phyloP scores from a whole-genome alignment of 345 rosid genomes.

The Brassica carinata region DNA sequence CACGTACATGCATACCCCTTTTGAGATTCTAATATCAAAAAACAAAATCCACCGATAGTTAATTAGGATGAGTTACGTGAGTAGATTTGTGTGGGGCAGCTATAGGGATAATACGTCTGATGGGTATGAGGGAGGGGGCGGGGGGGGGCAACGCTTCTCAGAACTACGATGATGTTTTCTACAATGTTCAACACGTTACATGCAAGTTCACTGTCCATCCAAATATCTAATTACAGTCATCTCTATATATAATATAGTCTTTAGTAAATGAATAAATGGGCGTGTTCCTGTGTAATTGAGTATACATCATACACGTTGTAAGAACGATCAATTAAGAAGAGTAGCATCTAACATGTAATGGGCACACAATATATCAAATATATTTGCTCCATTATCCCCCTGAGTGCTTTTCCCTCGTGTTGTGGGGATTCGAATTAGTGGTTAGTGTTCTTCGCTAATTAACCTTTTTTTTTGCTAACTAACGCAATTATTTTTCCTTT shows the following conservation, averaged over 20 bases:
- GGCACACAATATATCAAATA: slow-evolving; percentile 13
- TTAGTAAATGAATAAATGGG: neutral
- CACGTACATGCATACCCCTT: slow-evolving; percentile 2
- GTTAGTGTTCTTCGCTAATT: slow-evolving; percentile 12
- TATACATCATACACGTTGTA: neutral
- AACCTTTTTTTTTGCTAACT: neutral
- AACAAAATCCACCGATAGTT: neutral
- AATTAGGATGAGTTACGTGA: neutral
- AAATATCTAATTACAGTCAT: neutral
- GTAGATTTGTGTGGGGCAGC: neutral
- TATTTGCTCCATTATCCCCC: slow-evolving; percentile 23
- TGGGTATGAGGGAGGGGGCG: slow-evolving; percentile 18
- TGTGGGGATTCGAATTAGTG: slow-evolving; percentile 31
- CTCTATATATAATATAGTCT: neutral
- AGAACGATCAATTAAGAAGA: neutral
- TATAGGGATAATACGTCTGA: neutral
- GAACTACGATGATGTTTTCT: slow-evolving; percentile 3
- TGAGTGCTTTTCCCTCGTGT: slow-evolving; percentile 23
- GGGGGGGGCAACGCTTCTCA: no score
- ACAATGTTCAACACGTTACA: slow-evolving; percentile 26
- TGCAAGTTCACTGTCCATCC: neutral
- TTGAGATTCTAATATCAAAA: neutral
- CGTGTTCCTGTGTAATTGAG: neutral
- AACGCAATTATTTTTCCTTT: slow-evolving; percentile 8
- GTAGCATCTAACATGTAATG: slow-evolving; percentile 3